These are phyloP conservation scores for Annulohypoxylon nitens DNA, from an alignment of 495 filamentous ascomycete species.

Conservation along the genomic window DNA sequence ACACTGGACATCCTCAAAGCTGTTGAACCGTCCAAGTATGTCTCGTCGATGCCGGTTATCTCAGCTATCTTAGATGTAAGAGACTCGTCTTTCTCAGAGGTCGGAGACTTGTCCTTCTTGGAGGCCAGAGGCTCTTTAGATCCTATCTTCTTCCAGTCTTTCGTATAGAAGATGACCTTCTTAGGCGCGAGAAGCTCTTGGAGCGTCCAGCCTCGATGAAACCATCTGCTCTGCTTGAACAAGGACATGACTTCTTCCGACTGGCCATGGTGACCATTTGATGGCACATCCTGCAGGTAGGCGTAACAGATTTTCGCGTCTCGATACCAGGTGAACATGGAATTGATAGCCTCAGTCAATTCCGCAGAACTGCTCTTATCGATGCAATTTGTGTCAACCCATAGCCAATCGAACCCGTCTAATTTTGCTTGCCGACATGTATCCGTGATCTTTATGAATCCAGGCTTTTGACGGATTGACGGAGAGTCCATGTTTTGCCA, in stretches of 20 bases:
- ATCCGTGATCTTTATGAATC: constrained; percentile 14
- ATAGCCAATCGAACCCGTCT: constrained; percentile 27
- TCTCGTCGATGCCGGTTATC: constrained; percentile 3
- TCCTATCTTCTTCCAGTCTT: constrained; percentile 32
- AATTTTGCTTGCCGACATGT: constrained; percentile 4
- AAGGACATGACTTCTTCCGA: not conserved
- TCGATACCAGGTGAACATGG: constrained; percentile 58
- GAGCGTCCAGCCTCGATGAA: constrained; percentile 55
- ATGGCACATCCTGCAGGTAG: constrained; percentile 55
- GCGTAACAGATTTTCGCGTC: constrained; percentile 56
- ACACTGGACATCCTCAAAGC: not conserved
- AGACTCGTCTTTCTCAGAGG: not conserved
- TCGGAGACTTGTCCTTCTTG: not conserved
- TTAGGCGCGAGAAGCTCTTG: constrained; percentile 56
- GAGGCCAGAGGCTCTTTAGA: not conserved
- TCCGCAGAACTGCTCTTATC: constrained; percentile 61
- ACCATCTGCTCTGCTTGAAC: constrained; percentile 50
- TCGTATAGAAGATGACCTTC: constrained; percentile 46
- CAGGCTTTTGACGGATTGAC: not conserved
- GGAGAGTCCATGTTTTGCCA: constrained; percentile 23
- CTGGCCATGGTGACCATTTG: not conserved
- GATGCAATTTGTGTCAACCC: constrained; percentile 60
- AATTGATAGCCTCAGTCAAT: constrained; percentile 45
- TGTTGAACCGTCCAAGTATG: not conserved
- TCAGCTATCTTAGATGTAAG: not conserved